Evolutionary conservation across 495 filamentous ascomycete genomes (phyloP), one percentile per base, ranked within the genome.

Genomic region (Aspergillus carlsbadensis): DNA sequence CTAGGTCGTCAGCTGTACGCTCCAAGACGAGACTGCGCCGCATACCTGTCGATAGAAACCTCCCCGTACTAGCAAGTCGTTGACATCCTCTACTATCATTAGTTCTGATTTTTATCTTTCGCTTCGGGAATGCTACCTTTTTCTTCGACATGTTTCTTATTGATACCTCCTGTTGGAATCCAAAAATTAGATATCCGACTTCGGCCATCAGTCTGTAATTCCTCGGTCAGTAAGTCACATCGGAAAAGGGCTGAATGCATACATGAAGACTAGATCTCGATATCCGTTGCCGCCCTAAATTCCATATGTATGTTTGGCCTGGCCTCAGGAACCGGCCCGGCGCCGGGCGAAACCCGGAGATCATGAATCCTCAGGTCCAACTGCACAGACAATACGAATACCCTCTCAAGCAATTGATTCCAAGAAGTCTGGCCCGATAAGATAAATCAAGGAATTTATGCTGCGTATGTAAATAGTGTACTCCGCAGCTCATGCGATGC

Each of bases 1-100:
- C 84, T 92, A 37, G 1, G 18, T 11, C 26, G 14, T 43, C 11
- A 40, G 45, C 22, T 26, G 3, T 36, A 48, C 59, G 26, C 65
- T 52, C 10, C 34, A n/a, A 13, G 4, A 35, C 48, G 17, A 14
- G 10, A 15, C 2, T 54, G 50, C 3, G 13, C 2, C 7, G 13
- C 70, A 33, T 42, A 87, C 86, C 76, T 90, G 91, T 53, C 90
- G 87, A 22, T 96, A 67, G 60, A 89, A 96, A 1, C 92, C 92
- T 34, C 85, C 88, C 53, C 87, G 79, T 13, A 94, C 71, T 34
- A 98, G 78, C 33, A 89, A 82, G 8, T 85, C 78, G 72, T 96
- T 86, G 39, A 82, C 82, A 75, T 91, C 88, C 78, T 77, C 75
- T 80, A 59, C 10, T 31, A 1, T 29, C 20, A 17, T 60, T 31